These are phyloP conservation scores for Rhynchosporium graminicola DNA, from an alignment of 2,329 filamentous ascomycete species.

Conservation along the genomic window DNA sequence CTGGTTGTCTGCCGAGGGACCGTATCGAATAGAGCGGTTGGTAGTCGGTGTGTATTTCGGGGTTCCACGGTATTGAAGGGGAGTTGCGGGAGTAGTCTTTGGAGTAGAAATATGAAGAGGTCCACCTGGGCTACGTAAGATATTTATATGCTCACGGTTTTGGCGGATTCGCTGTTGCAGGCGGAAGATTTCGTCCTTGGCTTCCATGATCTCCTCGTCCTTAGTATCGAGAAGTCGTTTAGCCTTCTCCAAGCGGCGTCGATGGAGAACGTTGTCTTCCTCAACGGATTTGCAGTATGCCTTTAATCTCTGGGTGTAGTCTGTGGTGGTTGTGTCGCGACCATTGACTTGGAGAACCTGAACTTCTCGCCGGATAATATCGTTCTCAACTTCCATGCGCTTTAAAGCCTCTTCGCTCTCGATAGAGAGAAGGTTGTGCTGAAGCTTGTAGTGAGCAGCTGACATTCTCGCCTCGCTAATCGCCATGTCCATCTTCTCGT, in stretches of 20 bases:
- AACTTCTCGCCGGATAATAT: conserved; percentile 86
- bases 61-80: conserved; percentile 47
- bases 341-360: conserved; percentile 77
- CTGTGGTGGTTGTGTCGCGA: conserved; percentile 57
- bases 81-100: conserved; percentile 47
- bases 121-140: conserved; percentile 73
- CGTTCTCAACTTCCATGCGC: conserved; percentile 85
- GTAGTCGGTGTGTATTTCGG: conserved; percentile 53
- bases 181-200: conserved; percentile 76
- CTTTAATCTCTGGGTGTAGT: conserved; percentile 63
- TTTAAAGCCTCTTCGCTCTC: conserved; percentile 84
- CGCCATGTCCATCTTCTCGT: conserved; percentile 50
- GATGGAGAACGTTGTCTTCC: conserved; percentile 64
- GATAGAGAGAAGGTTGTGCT: conserved; percentile 80
- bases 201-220: conserved; percentile 67
- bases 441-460: conserved; percentile 85
- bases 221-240: conserved; percentile 79
- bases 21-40: conserved; percentile 38
- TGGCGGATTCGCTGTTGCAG: conserved; percentile 83
- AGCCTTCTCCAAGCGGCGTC: conserved; percentile 67
- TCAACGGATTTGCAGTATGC: conserved; percentile 65
- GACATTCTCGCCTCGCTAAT: conserved; percentile 75
- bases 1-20: conserved; percentile 59
- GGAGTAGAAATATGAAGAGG: conserved; percentile 66
- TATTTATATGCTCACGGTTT: conserved; percentile 83